A percentile compares a stretch with the other conserved stretches of the same genome.
Evolutionary conservation across 148 eudicot genomes (phyloP).

Genomic region (Vaccinium vitisidaea): DNA sequence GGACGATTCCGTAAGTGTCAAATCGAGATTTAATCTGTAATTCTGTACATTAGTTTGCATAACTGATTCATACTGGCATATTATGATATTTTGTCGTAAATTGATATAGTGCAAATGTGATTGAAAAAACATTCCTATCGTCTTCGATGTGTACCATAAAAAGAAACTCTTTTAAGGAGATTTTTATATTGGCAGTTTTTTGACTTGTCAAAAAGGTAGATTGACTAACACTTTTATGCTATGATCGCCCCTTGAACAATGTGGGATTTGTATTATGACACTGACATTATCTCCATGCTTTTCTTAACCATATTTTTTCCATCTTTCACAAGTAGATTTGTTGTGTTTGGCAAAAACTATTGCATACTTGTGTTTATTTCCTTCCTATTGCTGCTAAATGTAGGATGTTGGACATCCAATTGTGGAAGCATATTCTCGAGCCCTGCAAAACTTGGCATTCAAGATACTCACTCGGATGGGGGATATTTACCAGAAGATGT

Average conservation of each 20-base stretch:
- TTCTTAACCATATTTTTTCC: background rate
- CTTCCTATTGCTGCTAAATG: background rate
- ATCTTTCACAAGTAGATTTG: background rate
- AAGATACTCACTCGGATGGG: constrained; percentile 68
- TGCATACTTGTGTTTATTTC: background rate
- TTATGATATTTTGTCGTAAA: background rate
- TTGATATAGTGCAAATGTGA: background rate
- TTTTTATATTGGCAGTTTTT: background rate
- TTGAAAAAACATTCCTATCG: background rate
- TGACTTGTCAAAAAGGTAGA: too few species aligned
- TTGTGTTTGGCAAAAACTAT: too few species aligned
- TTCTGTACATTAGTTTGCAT: background rate
- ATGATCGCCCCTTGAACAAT: background rate
- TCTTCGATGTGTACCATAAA: background rate
- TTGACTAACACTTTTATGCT: background rate
- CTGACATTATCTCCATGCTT: background rate
- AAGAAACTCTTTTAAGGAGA: too few species aligned
- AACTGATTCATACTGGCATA: background rate
- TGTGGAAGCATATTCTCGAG: constrained; percentile 91
- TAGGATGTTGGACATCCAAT: constrained; percentile 43
- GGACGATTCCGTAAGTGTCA: background rate
- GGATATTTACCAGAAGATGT: constrained; percentile 77
- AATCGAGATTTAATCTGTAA: background rate
- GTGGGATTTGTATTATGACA: background rate
- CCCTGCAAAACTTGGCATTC: constrained; percentile 68